phyloP scores from a whole-genome alignment of 169 alveolate genomes.

The Plasmodium relictum region DNA sequence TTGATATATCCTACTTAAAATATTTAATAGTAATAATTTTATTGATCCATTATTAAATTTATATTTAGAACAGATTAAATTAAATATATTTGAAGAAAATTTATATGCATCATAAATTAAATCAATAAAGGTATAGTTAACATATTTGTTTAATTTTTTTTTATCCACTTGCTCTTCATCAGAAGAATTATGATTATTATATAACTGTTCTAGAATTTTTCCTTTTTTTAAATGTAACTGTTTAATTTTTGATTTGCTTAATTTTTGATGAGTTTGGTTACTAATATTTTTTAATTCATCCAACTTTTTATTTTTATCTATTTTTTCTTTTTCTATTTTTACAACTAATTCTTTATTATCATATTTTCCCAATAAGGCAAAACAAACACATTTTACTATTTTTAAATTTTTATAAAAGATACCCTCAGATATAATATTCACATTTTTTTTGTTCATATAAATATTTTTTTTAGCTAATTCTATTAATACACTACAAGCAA shows the following conservation, averaged over 20 bases:
- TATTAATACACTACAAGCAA: slow-evolving; percentile 56
- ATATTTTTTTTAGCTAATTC: slow-evolving; percentile 44
- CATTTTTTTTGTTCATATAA: slow-evolving; percentile 22
- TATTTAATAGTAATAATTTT: slow-evolving; percentile 30
- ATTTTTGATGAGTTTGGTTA: slow-evolving; percentile 52
- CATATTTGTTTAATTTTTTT: neutral
- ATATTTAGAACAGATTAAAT: slow-evolving; percentile 37
- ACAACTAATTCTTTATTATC: slow-evolving; percentile 36
- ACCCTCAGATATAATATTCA: slow-evolving; percentile 39
- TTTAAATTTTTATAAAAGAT: slow-evolving; percentile 45
- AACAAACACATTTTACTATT: slow-evolving; percentile 53
- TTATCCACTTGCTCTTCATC: neutral
- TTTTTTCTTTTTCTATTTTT: slow-evolving; percentile 17
- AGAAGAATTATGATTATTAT: slow-evolving; percentile 14
- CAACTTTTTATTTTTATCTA: slow-evolving; percentile 18
- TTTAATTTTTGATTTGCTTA: slow-evolving; percentile 37
- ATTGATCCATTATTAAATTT: slow-evolving; percentile 13
- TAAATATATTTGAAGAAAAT: slow-evolving; percentile 35
- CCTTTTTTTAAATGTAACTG: slow-evolving; percentile 30
- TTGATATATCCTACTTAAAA: slow-evolving; percentile 38
- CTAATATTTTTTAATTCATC: slow-evolving; percentile 35
- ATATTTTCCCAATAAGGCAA: slow-evolving; percentile 30
- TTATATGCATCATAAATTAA: slow-evolving; percentile 26
- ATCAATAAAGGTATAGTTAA: slow-evolving; percentile 38
- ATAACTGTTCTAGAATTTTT: slow-evolving; percentile 24